Percentiles rank a stretch among this genome's conserved stretches.
phyloP scores from a whole-genome alignment of 2,329 filamentous ascomycete species.

The Calonectria hawksworthii region DNA sequence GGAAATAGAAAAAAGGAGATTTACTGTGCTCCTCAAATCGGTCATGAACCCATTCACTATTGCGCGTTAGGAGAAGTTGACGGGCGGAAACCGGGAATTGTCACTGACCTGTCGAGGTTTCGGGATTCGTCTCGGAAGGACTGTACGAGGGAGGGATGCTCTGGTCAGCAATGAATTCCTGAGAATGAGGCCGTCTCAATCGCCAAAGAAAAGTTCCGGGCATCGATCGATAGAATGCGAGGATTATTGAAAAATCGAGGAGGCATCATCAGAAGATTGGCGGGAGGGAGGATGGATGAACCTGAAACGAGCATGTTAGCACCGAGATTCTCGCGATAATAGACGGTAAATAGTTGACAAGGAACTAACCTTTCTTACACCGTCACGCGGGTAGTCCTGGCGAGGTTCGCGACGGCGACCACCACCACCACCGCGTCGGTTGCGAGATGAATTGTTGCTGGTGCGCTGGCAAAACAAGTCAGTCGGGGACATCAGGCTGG shows the following conservation, averaged over 20 bases:
- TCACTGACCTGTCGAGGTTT: conserved; percentile 78
- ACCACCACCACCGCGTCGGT: conserved; percentile 51
- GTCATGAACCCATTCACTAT: conserved; percentile 94
- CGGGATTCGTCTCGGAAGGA: conserved; percentile 73
- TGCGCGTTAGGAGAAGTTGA: conserved; percentile 28
- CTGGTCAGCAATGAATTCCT: conserved; percentile 57
- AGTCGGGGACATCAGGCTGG: conserved; percentile 33
- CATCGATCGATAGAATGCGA: conserved; percentile 48
- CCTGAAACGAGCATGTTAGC: conserved; percentile 45
- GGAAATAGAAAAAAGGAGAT: conserved; percentile 28
- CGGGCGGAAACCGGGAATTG: background rate
- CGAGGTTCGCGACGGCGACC: conserved; percentile 54
- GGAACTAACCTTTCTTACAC: conserved; percentile 85
- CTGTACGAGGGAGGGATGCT: conserved; percentile 61
- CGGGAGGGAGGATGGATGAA: conserved; percentile 52
- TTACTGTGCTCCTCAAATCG: conserved; percentile 83
- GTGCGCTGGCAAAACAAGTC: conserved; percentile 40
- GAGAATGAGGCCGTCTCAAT: conserved; percentile 49
- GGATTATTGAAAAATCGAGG: conserved; percentile 48
- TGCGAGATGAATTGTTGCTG: conserved; percentile 52
- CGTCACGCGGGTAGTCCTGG: conserved; percentile 78
- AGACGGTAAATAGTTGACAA: background rate
- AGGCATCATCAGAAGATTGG: conserved; percentile 44
- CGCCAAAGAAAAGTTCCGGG: conserved; percentile 48
- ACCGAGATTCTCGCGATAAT: conserved; percentile 24